Evolutionary conservation across 1,284 basidiomycete genomes (phyloP).

Genomic region (Sporisorium iseilematis-ciliati): DNA sequence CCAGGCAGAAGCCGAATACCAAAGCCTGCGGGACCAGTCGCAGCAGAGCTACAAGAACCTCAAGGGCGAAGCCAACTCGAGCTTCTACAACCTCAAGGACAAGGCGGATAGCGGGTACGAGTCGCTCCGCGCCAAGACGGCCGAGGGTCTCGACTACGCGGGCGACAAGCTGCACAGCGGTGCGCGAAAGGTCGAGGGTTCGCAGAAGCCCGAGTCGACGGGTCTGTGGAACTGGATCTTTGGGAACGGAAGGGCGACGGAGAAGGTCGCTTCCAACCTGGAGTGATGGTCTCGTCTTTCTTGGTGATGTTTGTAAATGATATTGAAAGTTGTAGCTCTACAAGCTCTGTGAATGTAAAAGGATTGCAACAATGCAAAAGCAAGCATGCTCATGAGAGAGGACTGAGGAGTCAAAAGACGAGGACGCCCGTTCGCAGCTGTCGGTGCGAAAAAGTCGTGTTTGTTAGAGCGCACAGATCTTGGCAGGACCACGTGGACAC

Average conservation of each 20-base stretch:
- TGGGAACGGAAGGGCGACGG: constrained; percentile 42
- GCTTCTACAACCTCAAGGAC: constrained; percentile 39
- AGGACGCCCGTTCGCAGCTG: too few species aligned
- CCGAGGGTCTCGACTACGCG: constrained; percentile 45
- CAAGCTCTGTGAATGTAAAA: neutral
- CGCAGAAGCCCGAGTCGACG: constrained; percentile 38
- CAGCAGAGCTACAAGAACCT: constrained; percentile 45
- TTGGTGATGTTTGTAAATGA: neutral
- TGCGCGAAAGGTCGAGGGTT: constrained; percentile 40
- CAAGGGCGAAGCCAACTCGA: constrained; percentile 39
- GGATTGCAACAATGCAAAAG: neutral
- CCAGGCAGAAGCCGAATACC: constrained; percentile 41
- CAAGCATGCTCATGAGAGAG: neutral
- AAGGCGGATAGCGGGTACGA: constrained; percentile 44
- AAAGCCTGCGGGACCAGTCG: constrained; percentile 25
- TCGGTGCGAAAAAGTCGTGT: neutral
- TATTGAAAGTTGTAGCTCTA: neutral
- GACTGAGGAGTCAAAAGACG: neutral
- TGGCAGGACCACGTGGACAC: constrained; percentile 9
- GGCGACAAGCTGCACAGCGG: constrained; percentile 47
- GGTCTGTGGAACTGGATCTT: constrained; percentile 55
- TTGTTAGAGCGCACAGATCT: neutral
- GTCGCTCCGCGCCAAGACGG: constrained; percentile 31
- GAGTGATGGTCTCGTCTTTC: constrained; percentile 18
- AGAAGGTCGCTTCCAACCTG: constrained; percentile 46